Percentiles rank a stretch among this genome's conserved stretches.
phyloP scores from a whole-genome alignment of 768 basidiomycete species.

The Xerocomellus amylosporus region DNA sequence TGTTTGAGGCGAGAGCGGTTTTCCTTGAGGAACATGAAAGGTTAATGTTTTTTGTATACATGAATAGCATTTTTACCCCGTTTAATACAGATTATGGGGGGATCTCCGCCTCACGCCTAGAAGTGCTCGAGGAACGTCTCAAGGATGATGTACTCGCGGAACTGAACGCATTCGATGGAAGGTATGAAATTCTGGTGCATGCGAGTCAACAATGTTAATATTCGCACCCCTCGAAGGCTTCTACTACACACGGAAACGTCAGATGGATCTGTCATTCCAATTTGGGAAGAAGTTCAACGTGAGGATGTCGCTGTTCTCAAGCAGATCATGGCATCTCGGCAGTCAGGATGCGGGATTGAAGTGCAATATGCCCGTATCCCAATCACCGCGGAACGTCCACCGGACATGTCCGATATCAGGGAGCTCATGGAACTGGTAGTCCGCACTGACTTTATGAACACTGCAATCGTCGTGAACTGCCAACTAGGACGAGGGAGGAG shows the following conservation, averaged over 20 bases:
- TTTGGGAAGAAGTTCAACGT: slow-evolving; percentile 87
- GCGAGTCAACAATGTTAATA: neutral
- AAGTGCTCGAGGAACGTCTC: slow-evolving; percentile 86
- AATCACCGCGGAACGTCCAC: slow-evolving; percentile 85
- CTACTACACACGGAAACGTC: slow-evolving; percentile 86
- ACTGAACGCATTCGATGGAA: slow-evolving; percentile 76
- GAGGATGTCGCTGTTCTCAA: slow-evolving; percentile 77
- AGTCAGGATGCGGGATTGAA: slow-evolving; percentile 46
- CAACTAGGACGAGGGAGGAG: slow-evolving; percentile 93
- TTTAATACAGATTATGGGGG: slow-evolving; percentile 80
- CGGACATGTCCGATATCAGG: slow-evolving; percentile 69
- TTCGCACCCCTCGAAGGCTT: slow-evolving; percentile 43
- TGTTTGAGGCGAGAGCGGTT: slow-evolving; percentile 84
- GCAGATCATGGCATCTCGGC: slow-evolving; percentile 76
- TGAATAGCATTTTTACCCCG: neutral
- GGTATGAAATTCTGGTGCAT: slow-evolving; percentile 41
- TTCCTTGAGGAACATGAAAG: slow-evolving; percentile 93
- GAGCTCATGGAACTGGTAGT: slow-evolving; percentile 80
- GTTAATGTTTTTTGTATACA: slow-evolving; percentile 32
- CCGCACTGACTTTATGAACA: slow-evolving; percentile 59
- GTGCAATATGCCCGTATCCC: slow-evolving; percentile 84
- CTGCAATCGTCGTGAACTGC: slow-evolving; percentile 91
- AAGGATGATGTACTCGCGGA: slow-evolving; percentile 86
- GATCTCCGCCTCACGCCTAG: slow-evolving; percentile 86
- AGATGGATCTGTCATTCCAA: slow-evolving; percentile 85